These are phyloP conservation scores for Kalmusia sp. DNA, from an alignment of 2,329 filamentous ascomycete species.

Conservation along the genomic window DNA sequence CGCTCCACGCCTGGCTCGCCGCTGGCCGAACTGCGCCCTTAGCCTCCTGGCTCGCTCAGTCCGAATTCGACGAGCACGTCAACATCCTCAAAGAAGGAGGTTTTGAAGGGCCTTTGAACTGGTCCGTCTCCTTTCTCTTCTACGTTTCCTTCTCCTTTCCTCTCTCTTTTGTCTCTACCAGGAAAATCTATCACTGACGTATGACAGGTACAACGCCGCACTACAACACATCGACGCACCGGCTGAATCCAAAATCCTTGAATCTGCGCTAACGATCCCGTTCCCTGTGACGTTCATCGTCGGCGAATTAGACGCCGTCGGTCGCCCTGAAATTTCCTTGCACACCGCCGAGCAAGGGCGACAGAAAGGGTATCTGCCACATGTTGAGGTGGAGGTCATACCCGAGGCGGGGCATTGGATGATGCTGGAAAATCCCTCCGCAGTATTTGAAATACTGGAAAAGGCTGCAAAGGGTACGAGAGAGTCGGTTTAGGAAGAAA, in stretches of 20 bases:
- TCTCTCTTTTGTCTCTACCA: too few relatives aligned
- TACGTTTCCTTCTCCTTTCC: too few relatives aligned
- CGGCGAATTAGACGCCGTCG: constrained; percentile 5
- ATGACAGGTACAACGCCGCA: constrained; percentile 7
- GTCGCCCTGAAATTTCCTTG: background rate
- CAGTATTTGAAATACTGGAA: constrained; percentile 7
- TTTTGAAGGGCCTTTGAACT: background rate
- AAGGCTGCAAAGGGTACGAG: constrained; percentile 25
- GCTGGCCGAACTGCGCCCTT: background rate
- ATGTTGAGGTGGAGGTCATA: background rate
- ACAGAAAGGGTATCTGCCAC: background rate
- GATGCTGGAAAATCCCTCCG: background rate
- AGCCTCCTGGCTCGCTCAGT: background rate
- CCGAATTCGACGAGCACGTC: background rate
- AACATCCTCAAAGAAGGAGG: background rate
- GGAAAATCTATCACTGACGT: too few relatives aligned
- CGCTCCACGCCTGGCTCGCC: background rate
- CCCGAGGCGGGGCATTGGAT: background rate
- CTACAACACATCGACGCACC: background rate
- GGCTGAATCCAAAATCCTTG: background rate
- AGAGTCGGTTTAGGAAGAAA: too few relatives aligned
- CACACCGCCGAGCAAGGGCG: background rate
- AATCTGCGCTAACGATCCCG: background rate
- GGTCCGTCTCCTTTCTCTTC: too few relatives aligned
- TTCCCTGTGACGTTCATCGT: constrained; percentile 5